Evolutionary conservation across 1,139 yeast genomes (phyloP), one percentile per base, ranked within the genome.

Genomic region (Pichia sp.): DNA sequence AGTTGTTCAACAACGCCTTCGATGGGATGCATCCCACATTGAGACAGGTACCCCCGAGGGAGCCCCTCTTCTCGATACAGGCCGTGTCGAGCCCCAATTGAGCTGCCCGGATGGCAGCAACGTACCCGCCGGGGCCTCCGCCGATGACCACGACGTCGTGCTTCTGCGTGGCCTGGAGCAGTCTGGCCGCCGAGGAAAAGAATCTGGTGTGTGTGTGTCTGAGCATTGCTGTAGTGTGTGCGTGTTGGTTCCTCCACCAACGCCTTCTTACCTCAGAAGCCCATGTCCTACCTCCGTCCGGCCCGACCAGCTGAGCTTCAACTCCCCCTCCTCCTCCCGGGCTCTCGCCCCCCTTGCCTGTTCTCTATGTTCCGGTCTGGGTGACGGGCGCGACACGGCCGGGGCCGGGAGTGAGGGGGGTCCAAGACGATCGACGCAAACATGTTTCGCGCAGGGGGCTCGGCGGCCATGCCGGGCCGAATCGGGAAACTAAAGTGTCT

Each of bases 1-100:
- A 87, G 78, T 93, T 95, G 83, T 93, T 93, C 67, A 93, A 78
- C 59, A 93, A 75, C 16, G 99, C 88, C 74, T 95, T 95, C 60
- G 99, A 93, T 56, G 99, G 99, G 66, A 95, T 95, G 79, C 99
- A 93, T 47, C 99, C 99, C 52, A 93, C 98, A 72, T 93, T 93
- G 66, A 93, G 76, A 80, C 99, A 95, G 51, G 99, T 95, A 66
- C 99, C 99, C 59, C 99, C 99, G 60, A 95, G 82, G 37, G 84
- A 73, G 44, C 99, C 99, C 73, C 99, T 85, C 76, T 89, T 90
- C 72, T 95, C 99, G 61, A 95, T 77, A 80, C 99, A 93, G 43
- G 97, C 99, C 53, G 97, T 89, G 71, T 90, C 85, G 63, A 79
- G 78, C 40, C 98, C 98, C 57, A 90, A 78, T 75, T 95, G 99